These are phyloP conservation scores for Cordyceps militaris DNA, from an alignment of 2,329 filamentous ascomycete genomes.

Conservation along the genomic window DNA sequence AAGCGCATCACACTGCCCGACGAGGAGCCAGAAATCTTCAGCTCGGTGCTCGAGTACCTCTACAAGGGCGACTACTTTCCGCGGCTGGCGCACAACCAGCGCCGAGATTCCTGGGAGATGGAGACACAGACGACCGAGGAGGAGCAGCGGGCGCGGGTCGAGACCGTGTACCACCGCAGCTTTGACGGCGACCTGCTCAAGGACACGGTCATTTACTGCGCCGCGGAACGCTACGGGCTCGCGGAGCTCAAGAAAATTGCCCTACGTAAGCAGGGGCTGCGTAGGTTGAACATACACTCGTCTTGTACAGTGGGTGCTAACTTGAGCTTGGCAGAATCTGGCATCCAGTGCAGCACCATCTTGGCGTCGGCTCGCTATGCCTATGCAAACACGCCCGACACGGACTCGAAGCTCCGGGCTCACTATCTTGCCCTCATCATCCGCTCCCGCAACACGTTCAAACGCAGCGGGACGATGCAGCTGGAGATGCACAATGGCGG, in stretches of 20 bases:
- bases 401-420: conserved; percentile 80
- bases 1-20: conserved; percentile 75
- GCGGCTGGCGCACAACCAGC: conserved; percentile 73
- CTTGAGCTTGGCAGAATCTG: conserved; percentile 46
- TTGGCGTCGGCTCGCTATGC: conserved; percentile 82
- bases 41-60: conserved; percentile 80
- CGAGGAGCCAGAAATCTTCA: conserved; percentile 87
- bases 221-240: conserved; percentile 75
- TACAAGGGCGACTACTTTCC: conserved; percentile 95
- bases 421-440: conserved; percentile 93
- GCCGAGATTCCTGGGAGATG: conserved; percentile 73
- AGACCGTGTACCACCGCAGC: conserved; percentile 62
- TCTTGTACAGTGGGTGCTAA: background rate
- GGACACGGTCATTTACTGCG: conserved; percentile 87
- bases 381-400: conserved; percentile 82
- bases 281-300: conserved; percentile 34
- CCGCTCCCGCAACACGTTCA: conserved; percentile 79
- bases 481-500: conserved; percentile 86
- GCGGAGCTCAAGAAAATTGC: conserved; percentile 79
- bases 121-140: conserved; percentile 49
- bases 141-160: conserved; percentile 39
- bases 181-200: conserved; percentile 66
- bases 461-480: conserved; percentile 91
- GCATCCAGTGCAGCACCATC: conserved; percentile 79
- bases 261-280: conserved; percentile 82